Evolutionary conservation across 176 grass and related monocot genomes (phyloP).

Genomic region (Oryza australiensis): DNA sequence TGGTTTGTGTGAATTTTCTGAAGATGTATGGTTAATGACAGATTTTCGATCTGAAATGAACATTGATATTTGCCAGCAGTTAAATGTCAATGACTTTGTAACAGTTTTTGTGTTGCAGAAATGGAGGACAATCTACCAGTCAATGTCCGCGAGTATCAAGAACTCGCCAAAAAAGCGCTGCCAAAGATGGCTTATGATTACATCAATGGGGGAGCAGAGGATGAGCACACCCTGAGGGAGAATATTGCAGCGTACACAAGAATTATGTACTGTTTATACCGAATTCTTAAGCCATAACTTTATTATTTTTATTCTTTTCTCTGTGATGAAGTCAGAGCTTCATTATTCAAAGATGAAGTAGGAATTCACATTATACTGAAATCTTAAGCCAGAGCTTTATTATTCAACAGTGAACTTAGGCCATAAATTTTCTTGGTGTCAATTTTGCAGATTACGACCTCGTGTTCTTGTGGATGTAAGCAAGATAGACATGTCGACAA

Average conservation of each 20-base stretch:
- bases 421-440: background rate
- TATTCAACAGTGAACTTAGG: no score
- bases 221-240: slow-evolving; percentile 79
- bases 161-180: slow-evolving; percentile 66
- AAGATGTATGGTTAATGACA: background rate
- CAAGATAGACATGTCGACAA: slow-evolving; percentile 81
- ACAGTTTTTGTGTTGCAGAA: slow-evolving; percentile 21
- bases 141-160: slow-evolving; percentile 75
- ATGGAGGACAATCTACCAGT: slow-evolving; percentile 71
- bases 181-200: slow-evolving; percentile 90
- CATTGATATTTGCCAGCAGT: background rate
- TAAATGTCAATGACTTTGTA: slow-evolving; percentile 9
- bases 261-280: slow-evolving; percentile 53
- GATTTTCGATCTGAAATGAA: background rate
- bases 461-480: slow-evolving; percentile 86
- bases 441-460: slow-evolving; percentile 69
- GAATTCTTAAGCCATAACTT: background rate
- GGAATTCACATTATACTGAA: no score
- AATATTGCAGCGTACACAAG: slow-evolving; percentile 78
- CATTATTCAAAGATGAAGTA: background rate
- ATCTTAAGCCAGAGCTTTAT: no score
- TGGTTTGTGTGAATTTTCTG: background rate
- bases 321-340: background rate
- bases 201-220: slow-evolving; percentile 76
- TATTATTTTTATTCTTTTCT: no score